phyloP scores from a whole-genome alignment of 140 eudicot species.

The Flaveria floridana region DNA sequence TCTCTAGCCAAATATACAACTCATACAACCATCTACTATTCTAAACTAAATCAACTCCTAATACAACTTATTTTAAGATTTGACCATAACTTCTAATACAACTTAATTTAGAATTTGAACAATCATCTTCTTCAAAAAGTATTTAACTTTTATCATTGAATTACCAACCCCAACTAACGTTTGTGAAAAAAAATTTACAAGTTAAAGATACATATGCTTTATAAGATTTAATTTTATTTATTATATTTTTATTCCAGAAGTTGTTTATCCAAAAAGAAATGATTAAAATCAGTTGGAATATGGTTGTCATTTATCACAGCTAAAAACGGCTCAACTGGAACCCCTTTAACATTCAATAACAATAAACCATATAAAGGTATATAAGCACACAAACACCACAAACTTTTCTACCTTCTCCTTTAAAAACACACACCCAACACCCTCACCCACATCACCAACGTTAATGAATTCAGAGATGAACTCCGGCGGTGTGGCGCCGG shows the following conservation, averaged over 20 bases:
- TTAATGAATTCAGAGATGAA: conserved; percentile 55
- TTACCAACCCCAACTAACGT: too few species aligned
- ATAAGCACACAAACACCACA: conserved; percentile 17
- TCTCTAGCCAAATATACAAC: too few species aligned
- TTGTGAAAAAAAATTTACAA: too few species aligned
- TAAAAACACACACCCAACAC: background rate
- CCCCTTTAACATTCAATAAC: background rate
- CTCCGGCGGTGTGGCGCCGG: conserved; percentile 29
- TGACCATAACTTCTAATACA: too few species aligned
- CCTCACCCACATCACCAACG: background rate
- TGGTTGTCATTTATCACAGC: conserved; percentile 18
- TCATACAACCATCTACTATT: too few species aligned
- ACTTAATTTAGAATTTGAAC: too few species aligned
- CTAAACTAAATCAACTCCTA: too few species aligned
- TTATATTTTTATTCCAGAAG: background rate
- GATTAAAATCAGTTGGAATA: conserved; percentile 7
- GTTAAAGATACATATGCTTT: too few species aligned
- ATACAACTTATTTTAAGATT: too few species aligned
- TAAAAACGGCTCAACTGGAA: conserved; percentile 22
- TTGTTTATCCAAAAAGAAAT: conserved; percentile 12
- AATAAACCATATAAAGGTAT: conserved; percentile 15
- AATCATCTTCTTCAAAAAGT: too few species aligned
- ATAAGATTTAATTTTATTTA: background rate
- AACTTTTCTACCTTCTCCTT: background rate
- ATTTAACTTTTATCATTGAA: too few species aligned